Evolutionary conservation across 768 basidiomycete genomes (phyloP), one percentile per base, ranked within the genome.

Genomic region (Lepiota venenata): DNA sequence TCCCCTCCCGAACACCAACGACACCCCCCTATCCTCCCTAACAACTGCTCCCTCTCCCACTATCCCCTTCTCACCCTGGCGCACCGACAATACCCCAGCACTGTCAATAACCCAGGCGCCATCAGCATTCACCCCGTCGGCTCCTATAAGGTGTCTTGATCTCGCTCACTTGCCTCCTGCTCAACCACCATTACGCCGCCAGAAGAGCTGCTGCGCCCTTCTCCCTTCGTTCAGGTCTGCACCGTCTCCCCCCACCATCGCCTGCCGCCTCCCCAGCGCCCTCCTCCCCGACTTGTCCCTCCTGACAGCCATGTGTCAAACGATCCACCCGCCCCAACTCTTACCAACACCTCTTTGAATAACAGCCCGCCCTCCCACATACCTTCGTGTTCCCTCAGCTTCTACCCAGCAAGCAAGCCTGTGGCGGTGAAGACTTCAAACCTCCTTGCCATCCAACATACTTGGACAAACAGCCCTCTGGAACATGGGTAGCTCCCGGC

Each of bases 341-440:
- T 73, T 7, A 69, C 72, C 2, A 64, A 72, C 53, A 68, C 72
- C 2, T 73, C 73, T 4, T 53, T 71, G 9, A 68, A 71, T 39
- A 72, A 71, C 60, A 73, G 70, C 45, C 71, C 71, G 5, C 59
- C 60, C 2, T 71, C 71, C 1, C 63, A 67, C 35, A 67, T 71
- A 4, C 72, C 70, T 36, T 71, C 69, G 1, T 60, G 58, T 1
- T 69, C 70, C 2, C 69, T 27, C 63, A 68, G 29, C 62, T 69
- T 2, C 64, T 67, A 21, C 62, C 59, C 59, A 66, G 32, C 60
- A 69, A 4, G 60, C 65, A 46, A 56, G 56, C 10, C 52, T 45
- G 36, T 49, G 29, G 44, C 15, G 27, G 36, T 5, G 40, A 52
- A 40, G 37, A 21, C 35, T 40, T 21, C 42, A 32, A 60, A 16